Percentiles rank a stretch among this genome's conserved stretches.
These are phyloP conservation scores for Zhuliangozyma blackwelliae DNA, from an alignment of 1,139 yeast genomes.

Conservation along the genomic window DNA sequence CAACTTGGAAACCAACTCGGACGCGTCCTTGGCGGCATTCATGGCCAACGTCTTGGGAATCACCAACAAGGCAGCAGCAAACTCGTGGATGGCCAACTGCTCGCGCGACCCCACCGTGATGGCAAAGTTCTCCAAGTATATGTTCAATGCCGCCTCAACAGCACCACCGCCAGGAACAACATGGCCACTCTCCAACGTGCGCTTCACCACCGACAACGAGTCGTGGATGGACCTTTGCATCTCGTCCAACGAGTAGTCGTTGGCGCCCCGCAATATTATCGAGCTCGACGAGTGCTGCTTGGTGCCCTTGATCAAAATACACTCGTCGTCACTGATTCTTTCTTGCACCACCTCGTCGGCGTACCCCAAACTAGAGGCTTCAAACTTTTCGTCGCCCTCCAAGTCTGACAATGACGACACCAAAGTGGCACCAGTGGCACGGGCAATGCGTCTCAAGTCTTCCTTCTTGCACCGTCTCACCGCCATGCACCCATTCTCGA, in stretches of 20 bases:
- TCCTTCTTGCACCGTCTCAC: slow-evolving; percentile 97
- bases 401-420: slow-evolving; percentile 83
- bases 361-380: slow-evolving; percentile 75
- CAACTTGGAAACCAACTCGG: slow-evolving; percentile 89
- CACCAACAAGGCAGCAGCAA: slow-evolving; percentile 82
- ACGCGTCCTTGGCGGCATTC: slow-evolving; percentile 96
- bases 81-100: slow-evolving; percentile 96
- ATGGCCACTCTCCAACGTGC: slow-evolving; percentile 90
- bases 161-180: slow-evolving; percentile 99
- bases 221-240: slow-evolving; percentile 98
- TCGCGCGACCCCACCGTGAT: slow-evolving; percentile 97
- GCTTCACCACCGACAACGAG: slow-evolving; percentile 89
- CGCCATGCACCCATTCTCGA: slow-evolving; percentile 95
- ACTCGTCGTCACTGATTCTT: slow-evolving; percentile 93
- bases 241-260: slow-evolving; percentile 94
- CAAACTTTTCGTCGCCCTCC: slow-evolving; percentile 98
- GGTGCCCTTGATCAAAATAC: slow-evolving; percentile 91
- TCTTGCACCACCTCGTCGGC: slow-evolving; percentile 94
- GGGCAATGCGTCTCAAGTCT: slow-evolving; percentile 92
- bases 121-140: slow-evolving; percentile 93
- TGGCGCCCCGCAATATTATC: slow-evolving; percentile 91
- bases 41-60: slow-evolving; percentile 97
- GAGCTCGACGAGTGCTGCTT: slow-evolving; percentile 91
- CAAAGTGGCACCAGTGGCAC: slow-evolving; percentile 96
- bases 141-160: slow-evolving; percentile 92